These are phyloP conservation scores for Artemisia annua DNA, from an alignment of 129 eudicot species.

Conservation along the genomic window DNA sequence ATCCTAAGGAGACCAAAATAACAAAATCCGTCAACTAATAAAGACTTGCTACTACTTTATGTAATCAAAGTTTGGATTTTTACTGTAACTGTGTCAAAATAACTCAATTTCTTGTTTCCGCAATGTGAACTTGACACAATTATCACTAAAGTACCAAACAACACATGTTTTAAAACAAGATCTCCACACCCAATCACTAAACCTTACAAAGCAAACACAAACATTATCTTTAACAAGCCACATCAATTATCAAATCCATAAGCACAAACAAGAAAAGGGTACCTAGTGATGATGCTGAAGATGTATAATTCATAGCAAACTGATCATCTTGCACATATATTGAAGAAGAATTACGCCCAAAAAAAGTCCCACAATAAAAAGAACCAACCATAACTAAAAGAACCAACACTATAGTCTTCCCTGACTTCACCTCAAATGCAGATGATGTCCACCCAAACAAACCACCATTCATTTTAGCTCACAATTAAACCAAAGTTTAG, in stretches of 20 bases:
- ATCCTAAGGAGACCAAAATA: too few relatives aligned
- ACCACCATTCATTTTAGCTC: slow-evolving; percentile 35
- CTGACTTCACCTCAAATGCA: slow-evolving; percentile 62
- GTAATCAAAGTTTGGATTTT: too few relatives aligned
- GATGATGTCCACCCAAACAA: slow-evolving; percentile 15
- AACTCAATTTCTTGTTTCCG: not conserved
- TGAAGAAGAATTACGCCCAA: slow-evolving; percentile 40
- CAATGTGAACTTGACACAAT: not conserved
- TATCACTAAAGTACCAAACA: not conserved
- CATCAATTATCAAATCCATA: not conserved
- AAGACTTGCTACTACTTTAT: too few relatives aligned
- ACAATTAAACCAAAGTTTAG: slow-evolving; percentile 5
- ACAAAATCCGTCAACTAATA: too few relatives aligned
- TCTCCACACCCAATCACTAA: slow-evolving; percentile 8
- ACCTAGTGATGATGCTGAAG: slow-evolving; percentile 38
- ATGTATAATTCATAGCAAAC: slow-evolving; percentile 42
- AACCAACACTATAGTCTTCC: slow-evolving; percentile 48
- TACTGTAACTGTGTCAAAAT: too few relatives aligned
- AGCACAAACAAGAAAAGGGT: slow-evolving; percentile 14
- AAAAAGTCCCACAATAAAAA: slow-evolving; percentile 81
- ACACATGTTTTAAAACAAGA: not conserved
- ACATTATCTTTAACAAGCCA: not conserved
- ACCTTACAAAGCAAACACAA: not conserved
- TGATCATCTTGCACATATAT: slow-evolving; percentile 13
- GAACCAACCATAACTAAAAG: slow-evolving; percentile 68